Percentiles rank a stretch among this genome's conserved stretches.
These are phyloP conservation scores for Barnettozyma botsteinii DNA, from an alignment of 805 yeast genomes.

Conservation along the genomic window DNA sequence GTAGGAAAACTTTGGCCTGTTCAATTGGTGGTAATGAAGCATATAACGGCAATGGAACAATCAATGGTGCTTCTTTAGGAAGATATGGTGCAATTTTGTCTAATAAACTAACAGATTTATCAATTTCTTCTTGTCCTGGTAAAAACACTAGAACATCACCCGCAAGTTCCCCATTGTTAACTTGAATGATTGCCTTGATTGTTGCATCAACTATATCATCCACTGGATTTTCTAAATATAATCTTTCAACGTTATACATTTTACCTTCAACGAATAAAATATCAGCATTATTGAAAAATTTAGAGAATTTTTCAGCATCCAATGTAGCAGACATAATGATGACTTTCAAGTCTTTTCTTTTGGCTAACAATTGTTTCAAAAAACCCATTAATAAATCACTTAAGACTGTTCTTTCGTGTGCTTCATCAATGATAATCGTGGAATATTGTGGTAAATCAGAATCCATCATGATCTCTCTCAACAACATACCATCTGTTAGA, in stretches of 20 bases:
- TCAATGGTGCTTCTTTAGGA: constrained; percentile 67
- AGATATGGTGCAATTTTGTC: constrained; percentile 55
- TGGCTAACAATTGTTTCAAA: constrained; percentile 56
- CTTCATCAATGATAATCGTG: constrained; percentile 87
- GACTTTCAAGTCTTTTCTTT: constrained; percentile 54
- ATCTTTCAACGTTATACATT: constrained; percentile 74
- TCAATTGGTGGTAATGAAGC: constrained; percentile 87
- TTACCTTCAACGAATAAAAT: constrained; percentile 86
- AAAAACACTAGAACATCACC: constrained; percentile 93
- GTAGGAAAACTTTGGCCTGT: constrained; percentile 75
- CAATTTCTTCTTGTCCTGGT: constrained; percentile 98
- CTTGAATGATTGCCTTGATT: constrained; percentile 67
- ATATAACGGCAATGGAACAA: constrained; percentile 79
- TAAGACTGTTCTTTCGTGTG: constrained; percentile 91
- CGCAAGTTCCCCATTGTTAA: constrained; percentile 63
- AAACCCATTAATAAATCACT: constrained; percentile 91
- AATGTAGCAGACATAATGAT: constrained; percentile 96
- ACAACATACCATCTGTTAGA: constrained; percentile 94
- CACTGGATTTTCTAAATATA: constrained; percentile 54
- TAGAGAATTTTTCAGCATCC: constrained; percentile 81
- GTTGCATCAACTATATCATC: constrained; percentile 83
- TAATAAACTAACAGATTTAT: constrained; percentile 64
- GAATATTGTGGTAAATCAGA: constrained; percentile 57
- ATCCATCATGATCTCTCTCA: constrained; percentile 84
- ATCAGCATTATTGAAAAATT: constrained; percentile 75